A percentile compares a stretch with the other conserved stretches of the same genome.
Conservation (phyloP, 169 alveolate genomes). For the Toxoplasma gondii region DNA sequence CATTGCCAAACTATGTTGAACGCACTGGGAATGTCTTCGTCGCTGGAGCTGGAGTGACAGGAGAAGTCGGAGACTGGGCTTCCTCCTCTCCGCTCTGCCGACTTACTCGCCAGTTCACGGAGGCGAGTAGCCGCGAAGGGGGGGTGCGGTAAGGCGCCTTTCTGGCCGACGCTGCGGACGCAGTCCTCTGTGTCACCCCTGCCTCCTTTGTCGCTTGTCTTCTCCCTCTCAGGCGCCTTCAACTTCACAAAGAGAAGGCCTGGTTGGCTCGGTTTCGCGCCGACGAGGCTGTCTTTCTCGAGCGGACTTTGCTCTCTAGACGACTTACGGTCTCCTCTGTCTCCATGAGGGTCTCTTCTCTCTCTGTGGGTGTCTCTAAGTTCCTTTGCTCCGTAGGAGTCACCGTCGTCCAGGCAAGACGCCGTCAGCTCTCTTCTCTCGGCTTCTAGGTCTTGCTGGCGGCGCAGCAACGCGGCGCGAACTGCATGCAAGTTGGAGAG, state of each 20-base stretch:
- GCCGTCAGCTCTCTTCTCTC: background rate
- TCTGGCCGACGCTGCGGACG: background rate
- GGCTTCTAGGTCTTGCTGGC: background rate
- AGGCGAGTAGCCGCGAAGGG: no score
- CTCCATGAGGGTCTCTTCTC: background rate
- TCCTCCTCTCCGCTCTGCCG: background rate
- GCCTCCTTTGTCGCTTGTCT: background rate
- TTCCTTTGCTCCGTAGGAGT: background rate
- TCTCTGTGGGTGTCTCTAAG: background rate
- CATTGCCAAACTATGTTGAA: background rate
- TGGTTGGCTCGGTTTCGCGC: background rate
- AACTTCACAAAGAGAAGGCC: background rate
- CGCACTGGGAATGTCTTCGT: constrained; percentile 4
- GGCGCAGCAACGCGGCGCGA: background rate
- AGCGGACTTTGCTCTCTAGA: background rate
- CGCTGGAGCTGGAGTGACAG: background rate
- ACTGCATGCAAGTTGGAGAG: background rate
- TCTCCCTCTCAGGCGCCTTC: background rate
- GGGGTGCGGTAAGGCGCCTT: no score
- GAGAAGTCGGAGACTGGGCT: background rate
- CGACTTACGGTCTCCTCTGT: background rate
- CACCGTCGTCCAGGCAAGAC: background rate
- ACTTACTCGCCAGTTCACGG: no score
- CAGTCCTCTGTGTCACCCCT: background rate
- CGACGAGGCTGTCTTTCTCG: background rate